Evolutionary conservation across 1,284 basidiomycete genomes (phyloP).

Genomic region (Ganoderma multipileum): DNA sequence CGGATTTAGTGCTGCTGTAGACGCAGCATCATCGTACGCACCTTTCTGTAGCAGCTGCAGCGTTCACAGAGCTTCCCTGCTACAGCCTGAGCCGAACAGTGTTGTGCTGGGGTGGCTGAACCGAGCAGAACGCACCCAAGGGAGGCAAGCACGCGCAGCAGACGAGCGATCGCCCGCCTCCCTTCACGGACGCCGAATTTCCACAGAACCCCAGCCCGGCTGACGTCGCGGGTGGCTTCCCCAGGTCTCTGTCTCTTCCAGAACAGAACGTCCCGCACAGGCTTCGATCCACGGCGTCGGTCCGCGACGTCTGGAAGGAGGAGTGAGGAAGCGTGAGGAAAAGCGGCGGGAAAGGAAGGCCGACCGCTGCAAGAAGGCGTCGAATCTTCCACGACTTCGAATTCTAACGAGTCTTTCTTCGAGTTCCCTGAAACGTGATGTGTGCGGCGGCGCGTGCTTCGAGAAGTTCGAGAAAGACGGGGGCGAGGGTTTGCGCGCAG

Average conservation of each 20-base stretch:
- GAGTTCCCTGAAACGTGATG: slow-evolving; percentile 17
- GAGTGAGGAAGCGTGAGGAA: too few species aligned
- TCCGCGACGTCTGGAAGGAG: neutral
- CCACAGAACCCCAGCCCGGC: neutral
- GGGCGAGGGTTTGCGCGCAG: slow-evolving; percentile 5
- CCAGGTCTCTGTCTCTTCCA: slow-evolving; percentile 2
- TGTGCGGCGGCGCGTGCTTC: slow-evolving; percentile 2
- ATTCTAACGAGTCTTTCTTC: neutral
- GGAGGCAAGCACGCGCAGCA: neutral
- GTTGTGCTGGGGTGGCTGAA: neutral
- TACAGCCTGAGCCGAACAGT: neutral
- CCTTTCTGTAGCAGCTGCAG: neutral
- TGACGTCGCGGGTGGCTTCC: neutral
- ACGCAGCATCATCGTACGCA: neutral
- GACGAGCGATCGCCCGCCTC: neutral
- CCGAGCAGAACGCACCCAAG: neutral
- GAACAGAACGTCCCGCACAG: neutral
- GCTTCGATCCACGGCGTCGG: slow-evolving; percentile 2
- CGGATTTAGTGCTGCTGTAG: neutral
- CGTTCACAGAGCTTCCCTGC: neutral
- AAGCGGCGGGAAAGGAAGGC: slow-evolving; percentile 3
- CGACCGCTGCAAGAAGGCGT: neutral
- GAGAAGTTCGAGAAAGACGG: slow-evolving; percentile 15
- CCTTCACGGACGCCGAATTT: neutral
- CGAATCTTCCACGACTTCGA: neutral